Evolutionary conservation across 495 filamentous ascomycete species (phyloP).

Genomic region (Talaromyces thailandensis): DNA sequence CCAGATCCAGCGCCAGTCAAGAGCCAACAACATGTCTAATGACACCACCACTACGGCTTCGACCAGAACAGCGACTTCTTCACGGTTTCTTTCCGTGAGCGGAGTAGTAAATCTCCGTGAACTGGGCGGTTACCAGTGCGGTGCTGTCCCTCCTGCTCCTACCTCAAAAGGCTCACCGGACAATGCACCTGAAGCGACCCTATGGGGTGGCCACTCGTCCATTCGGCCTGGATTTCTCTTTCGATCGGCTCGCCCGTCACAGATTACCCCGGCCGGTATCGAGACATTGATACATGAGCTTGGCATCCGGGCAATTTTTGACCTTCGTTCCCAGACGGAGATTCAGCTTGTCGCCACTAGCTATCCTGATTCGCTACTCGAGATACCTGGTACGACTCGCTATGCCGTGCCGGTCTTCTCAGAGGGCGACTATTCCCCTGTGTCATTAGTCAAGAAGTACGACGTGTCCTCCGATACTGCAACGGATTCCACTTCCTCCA

Average conservation of each 20-base stretch:
- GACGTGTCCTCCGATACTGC: neutral
- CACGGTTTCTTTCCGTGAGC: conserved; percentile 34
- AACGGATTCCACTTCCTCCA: neutral
- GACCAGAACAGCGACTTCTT: neutral
- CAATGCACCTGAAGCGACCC: neutral
- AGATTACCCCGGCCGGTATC: conserved; percentile 37
- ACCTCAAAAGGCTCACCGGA: neutral
- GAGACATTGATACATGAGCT: conserved; percentile 32
- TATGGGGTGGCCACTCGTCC: conserved; percentile 15
- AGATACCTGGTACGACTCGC: conserved; percentile 28
- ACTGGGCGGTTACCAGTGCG: conserved; percentile 43
- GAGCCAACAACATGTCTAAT: neutral
- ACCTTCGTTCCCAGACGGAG: conserved; percentile 49
- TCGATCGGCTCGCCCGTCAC: conserved; percentile 47
- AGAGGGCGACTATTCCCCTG: conserved; percentile 43
- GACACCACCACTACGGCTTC: neutral
- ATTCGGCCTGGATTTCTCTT: conserved; percentile 43
- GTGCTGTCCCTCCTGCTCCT: neutral
- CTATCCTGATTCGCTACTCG: conserved; percentile 4
- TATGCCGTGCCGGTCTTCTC: conserved; percentile 48
- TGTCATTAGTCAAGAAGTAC: conserved; percentile 29
- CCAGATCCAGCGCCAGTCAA: neutral
- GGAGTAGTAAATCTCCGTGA: conserved; percentile 54
- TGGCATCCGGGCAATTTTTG: conserved; percentile 45
- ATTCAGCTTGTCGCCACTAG: conserved; percentile 20